Evolutionary conservation across 2,329 filamentous ascomycete species (phyloP).

Genomic region (Pyrenochaeta sp.): DNA sequence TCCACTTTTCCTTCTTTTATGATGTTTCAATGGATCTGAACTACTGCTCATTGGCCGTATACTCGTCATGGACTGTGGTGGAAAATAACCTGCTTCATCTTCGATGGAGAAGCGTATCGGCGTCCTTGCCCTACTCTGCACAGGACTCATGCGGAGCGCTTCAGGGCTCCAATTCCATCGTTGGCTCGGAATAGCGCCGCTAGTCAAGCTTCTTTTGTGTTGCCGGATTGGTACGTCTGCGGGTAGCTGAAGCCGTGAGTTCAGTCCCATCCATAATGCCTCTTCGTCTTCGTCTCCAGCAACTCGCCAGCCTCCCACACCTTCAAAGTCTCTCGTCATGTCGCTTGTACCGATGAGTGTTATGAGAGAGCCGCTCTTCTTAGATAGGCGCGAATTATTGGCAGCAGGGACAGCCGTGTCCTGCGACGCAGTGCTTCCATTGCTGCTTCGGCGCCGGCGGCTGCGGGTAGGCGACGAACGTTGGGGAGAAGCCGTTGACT

Average conservation of each 20-base stretch:
- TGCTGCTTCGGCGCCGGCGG: constrained; percentile 36
- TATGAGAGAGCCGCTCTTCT: constrained; percentile 46
- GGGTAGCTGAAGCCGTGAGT: constrained; percentile 52
- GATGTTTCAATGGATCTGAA: constrained; percentile 31
- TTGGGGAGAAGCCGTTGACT: constrained; percentile 16
- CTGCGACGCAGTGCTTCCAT: constrained; percentile 30
- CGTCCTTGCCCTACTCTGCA: constrained; percentile 47
- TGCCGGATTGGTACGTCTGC: constrained; percentile 35
- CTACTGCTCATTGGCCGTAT: constrained; percentile 27
- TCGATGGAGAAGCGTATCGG: constrained; percentile 31
- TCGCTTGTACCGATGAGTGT: constrained; percentile 44
- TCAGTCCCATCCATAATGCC: constrained; percentile 55
- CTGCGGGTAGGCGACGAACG: constrained; percentile 33
- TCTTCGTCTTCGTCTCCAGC: constrained; percentile 52
- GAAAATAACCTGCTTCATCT: constrained; percentile 38
- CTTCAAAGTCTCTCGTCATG: constrained; percentile 52
- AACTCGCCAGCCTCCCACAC: constrained; percentile 53
- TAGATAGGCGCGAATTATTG: constrained; percentile 24
- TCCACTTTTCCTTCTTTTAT: constrained; percentile 37
- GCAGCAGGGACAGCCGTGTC: constrained; percentile 23
- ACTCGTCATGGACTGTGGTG: constrained; percentile 21
- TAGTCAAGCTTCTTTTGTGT: constrained; percentile 45
- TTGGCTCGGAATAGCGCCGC: constrained; percentile 36
- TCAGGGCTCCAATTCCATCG: constrained; percentile 44
- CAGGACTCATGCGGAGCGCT: constrained; percentile 48